A percentile compares a stretch with the other conserved stretches of the same genome.
These are phyloP conservation scores for Aspergillus novofumigatus DNA, from an alignment of 2,329 filamentous ascomycete genomes.

Conservation along the genomic window DNA sequence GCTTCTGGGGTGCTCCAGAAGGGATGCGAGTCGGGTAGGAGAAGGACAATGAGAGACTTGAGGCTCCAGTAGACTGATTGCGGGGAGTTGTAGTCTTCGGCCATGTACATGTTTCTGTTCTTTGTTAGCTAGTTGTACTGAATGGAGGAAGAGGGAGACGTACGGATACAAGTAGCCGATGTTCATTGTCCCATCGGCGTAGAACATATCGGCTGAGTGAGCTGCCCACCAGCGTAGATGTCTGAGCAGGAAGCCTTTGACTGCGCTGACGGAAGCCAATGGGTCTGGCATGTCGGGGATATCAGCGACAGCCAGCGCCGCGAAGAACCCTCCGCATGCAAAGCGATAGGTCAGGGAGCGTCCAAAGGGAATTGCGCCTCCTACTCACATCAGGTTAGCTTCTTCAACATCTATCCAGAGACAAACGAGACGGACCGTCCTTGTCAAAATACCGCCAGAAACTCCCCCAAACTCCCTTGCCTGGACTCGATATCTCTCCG, in stretches of 20 bases:
- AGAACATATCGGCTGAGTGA: conserved; percentile 7
- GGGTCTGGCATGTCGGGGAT: conserved; percentile 9
- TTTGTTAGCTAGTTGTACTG: too few relatives aligned
- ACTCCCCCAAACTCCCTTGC: conserved; percentile 11
- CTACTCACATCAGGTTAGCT: neutral
- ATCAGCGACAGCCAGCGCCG: conserved; percentile 9
- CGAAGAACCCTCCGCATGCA: conserved; percentile 14
- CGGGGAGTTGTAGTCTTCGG: conserved; percentile 15
- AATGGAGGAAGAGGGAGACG: neutral
- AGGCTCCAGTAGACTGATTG: conserved; percentile 14
- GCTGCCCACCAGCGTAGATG: conserved; percentile 12
- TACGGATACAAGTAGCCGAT: conserved; percentile 9
- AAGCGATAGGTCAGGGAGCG: conserved; percentile 13
- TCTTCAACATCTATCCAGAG: too few relatives aligned
- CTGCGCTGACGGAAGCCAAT: conserved; percentile 6
- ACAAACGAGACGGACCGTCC: neutral
- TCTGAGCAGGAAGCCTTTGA: conserved; percentile 8
- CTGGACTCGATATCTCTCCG: conserved; percentile 6
- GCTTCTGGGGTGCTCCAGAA: conserved; percentile 3
- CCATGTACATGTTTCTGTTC: conserved; percentile 7
- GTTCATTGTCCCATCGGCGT: conserved; percentile 3
- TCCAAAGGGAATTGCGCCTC: conserved; percentile 6
- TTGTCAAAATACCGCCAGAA: conserved; percentile 14
- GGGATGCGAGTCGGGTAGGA: neutral
- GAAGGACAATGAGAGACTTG: conserved; percentile 7